Conservation (phyloP, 352 stramenopile species). For the Globisporangium emineosum region DNA sequence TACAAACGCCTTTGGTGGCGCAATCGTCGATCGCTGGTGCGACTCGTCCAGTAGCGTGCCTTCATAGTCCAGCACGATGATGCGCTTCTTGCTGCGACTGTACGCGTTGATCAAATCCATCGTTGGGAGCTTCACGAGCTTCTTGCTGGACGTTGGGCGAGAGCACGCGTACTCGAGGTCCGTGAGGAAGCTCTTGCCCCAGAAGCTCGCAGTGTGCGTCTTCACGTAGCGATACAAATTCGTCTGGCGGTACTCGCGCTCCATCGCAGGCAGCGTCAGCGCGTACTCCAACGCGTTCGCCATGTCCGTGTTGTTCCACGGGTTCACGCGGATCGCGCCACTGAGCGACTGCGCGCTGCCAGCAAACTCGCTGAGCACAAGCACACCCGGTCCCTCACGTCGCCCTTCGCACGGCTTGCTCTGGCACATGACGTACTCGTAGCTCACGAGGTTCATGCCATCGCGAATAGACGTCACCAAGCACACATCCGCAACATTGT, state of each 20-base stretch:
- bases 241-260: conserved; percentile 82
- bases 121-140: conserved; percentile 50
- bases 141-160: conserved; percentile 45
- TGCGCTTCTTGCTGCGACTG: conserved; percentile 58
- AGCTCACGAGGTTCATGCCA: conserved; percentile 89
- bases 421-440: conserved; percentile 89
- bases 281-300: conserved; percentile 77
- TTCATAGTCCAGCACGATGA: conserved; percentile 89
- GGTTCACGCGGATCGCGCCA: conserved; percentile 87
- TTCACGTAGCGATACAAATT: conserved; percentile 89
- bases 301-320: conserved; percentile 85
- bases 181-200: conserved; percentile 78
- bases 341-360: conserved; percentile 84
- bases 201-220: conserved; percentile 78
- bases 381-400: conserved; percentile 62
- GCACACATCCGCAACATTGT: conserved; percentile 87
- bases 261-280: conserved; percentile 74
- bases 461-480: conserved; percentile 86
- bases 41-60: conserved; percentile 45
- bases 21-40: conserved; percentile 19
- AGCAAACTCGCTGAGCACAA: conserved; percentile 89
- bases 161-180: conserved; percentile 48
- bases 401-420: conserved; percentile 37
- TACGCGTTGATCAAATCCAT: conserved; percentile 61
- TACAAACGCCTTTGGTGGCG: conserved; percentile 60